Conservation (phyloP, 2,329 filamentous ascomycete species). For the Magnaporthiopsis poae region DNA sequence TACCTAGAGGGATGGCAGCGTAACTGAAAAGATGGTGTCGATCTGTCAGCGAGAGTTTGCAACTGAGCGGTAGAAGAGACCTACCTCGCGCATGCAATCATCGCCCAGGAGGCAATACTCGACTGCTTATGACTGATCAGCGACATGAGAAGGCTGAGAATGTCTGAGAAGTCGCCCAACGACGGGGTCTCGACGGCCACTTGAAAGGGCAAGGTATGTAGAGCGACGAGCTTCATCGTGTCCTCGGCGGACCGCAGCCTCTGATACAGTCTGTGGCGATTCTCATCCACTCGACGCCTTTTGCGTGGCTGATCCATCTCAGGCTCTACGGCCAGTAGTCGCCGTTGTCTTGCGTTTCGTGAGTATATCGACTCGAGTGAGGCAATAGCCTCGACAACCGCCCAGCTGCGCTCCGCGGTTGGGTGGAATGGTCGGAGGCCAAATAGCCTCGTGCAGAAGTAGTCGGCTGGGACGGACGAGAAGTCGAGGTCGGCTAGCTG, state of each 20-base stretch:
- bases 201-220: slow-evolving; percentile 51
- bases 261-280: slow-evolving; percentile 36
- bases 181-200: slow-evolving; percentile 30
- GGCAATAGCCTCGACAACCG: slow-evolving; percentile 47
- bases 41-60: background rate
- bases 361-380: slow-evolving; percentile 43
- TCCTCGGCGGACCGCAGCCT: slow-evolving; percentile 36
- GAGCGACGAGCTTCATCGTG: slow-evolving; percentile 37
- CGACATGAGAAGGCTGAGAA: slow-evolving; percentile 48
- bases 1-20: slow-evolving; percentile 32
- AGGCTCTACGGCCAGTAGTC: slow-evolving; percentile 11
- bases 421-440: slow-evolving; percentile 42
- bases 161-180: slow-evolving; percentile 40
- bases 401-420: slow-evolving; percentile 51
- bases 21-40: slow-evolving; percentile 25
- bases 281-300: slow-evolving; percentile 33
- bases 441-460: slow-evolving; percentile 41
- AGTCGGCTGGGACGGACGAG: slow-evolving; percentile 32
- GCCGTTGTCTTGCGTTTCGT: slow-evolving; percentile 18
- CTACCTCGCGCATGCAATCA: slow-evolving; percentile 72
- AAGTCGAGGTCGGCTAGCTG: slow-evolving; percentile 69
- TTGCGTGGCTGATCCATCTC: slow-evolving; percentile 42
- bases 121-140: slow-evolving; percentile 61
- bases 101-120: slow-evolving; percentile 65
- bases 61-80: slow-evolving; percentile 16